These are phyloP conservation scores for Coccinonectria pachysandricola DNA, from an alignment of 2,329 filamentous ascomycete species.

Conservation along the genomic window DNA sequence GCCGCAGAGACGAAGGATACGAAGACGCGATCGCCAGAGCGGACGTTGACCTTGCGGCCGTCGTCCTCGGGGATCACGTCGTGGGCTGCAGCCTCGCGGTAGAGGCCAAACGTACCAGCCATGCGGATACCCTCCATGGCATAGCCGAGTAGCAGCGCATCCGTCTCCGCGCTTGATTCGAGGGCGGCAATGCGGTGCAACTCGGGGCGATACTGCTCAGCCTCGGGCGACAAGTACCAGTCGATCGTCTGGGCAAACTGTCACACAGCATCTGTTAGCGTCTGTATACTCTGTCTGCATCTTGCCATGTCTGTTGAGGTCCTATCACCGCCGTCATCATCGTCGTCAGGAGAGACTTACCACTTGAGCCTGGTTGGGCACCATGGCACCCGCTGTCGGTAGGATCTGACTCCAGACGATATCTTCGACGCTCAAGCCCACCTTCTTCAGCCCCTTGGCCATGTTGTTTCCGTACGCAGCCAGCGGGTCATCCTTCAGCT, in stretches of 20 bases:
- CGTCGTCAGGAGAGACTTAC: conserved; percentile 30
- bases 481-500: conserved; percentile 43
- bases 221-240: conserved; percentile 54
- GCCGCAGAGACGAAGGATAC: conserved; percentile 49
- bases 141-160: conserved; percentile 57
- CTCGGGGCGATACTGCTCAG: conserved; percentile 45
- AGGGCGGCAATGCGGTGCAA: conserved; percentile 49
- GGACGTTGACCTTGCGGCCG: conserved; percentile 38
- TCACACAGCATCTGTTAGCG: too few species aligned
- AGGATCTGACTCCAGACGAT: conserved; percentile 63
- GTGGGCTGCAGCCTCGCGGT: conserved; percentile 40
- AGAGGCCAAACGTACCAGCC: conserved; percentile 50
- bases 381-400: conserved; percentile 55
- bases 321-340: too few species aligned
- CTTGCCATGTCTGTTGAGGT: too few species aligned
- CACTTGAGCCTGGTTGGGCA: conserved; percentile 61
- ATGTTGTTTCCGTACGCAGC: conserved; percentile 54
- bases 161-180: conserved; percentile 44
- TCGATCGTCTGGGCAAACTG: conserved; percentile 64
- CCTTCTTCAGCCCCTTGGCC: conserved; percentile 54
- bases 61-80: conserved; percentile 42
- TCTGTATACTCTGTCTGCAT: too few species aligned
- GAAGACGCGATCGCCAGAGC: conserved; percentile 50
- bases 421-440: conserved; percentile 51
- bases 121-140: conserved; percentile 63